These are phyloP conservation scores for Starmerella sp. DNA, from an alignment of 805 yeast genomes.

Conservation along the genomic window DNA sequence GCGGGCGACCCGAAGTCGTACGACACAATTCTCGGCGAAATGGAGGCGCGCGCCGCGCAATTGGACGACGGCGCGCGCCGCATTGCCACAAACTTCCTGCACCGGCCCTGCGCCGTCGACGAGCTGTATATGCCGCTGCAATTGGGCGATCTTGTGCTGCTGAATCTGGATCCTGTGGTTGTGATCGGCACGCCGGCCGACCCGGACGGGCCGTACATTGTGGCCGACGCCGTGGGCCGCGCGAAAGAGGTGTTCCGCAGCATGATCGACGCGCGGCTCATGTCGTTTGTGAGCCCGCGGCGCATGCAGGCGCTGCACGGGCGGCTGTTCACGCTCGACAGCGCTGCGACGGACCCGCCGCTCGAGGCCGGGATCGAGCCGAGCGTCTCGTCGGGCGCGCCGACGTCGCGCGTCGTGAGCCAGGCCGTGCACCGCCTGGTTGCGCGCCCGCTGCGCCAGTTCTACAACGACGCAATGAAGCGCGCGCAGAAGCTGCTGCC, in stretches of 20 bases:
- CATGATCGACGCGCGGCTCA: slow-evolving; percentile 12
- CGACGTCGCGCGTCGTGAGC: slow-evolving; percentile 4
- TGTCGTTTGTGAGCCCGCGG: slow-evolving; percentile 2
- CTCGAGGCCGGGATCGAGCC: neutral
- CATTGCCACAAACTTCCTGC: neutral
- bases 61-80: neutral
- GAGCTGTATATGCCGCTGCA: slow-evolving; percentile 4
- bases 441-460: slow-evolving; percentile 8
- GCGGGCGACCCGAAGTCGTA: neutral
- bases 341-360: neutral
- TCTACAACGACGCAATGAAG: neutral
- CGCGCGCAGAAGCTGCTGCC: neutral
- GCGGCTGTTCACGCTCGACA: slow-evolving; percentile 3
- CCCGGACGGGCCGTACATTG: slow-evolving; percentile 6
- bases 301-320: neutral
- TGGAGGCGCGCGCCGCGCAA: neutral
- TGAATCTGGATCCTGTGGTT: slow-evolving; percentile 11
- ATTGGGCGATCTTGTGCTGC: slow-evolving; percentile 16
- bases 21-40: neutral
- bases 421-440: slow-evolving; percentile 4
- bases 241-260: slow-evolving; percentile 2
- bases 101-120: neutral
- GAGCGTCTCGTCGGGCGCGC: neutral
- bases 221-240: slow-evolving; percentile 11
- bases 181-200: slow-evolving; percentile 8